phyloP scores from a whole-genome alignment of 2,329 filamentous ascomycete species.

The Calonectria montana region DNA sequence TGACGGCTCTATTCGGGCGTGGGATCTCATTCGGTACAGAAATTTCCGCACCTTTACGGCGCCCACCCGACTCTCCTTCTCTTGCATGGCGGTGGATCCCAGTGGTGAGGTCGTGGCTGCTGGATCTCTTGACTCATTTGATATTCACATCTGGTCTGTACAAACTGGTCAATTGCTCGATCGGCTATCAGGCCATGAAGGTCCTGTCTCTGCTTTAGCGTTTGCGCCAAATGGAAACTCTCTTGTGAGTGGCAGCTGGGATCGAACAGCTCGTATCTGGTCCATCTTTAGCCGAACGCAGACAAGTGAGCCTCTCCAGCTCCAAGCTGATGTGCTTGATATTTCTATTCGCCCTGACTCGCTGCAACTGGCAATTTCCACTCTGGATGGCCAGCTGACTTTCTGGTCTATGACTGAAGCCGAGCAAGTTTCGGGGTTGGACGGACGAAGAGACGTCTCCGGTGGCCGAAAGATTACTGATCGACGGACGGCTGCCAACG shows the following conservation, averaged over 20 bases:
- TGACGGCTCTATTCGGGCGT: slow-evolving; percentile 93
- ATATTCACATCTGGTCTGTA: slow-evolving; percentile 98
- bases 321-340: slow-evolving; percentile 90
- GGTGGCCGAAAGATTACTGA: slow-evolving; percentile 91
- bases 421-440: slow-evolving; percentile 85
- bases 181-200: slow-evolving; percentile 90
- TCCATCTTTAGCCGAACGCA: slow-evolving; percentile 94
- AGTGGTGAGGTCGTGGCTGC: slow-evolving; percentile 97
- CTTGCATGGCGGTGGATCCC: slow-evolving; percentile 94
- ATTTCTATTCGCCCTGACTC: slow-evolving; percentile 92
- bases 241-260: slow-evolving; percentile 94
- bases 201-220: slow-evolving; percentile 86
- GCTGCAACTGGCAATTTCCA: slow-evolving; percentile 89
- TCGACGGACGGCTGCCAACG: slow-evolving; percentile 90
- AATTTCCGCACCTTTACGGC: slow-evolving; percentile 99
- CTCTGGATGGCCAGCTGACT: slow-evolving; percentile 90
- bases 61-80: slow-evolving; percentile 90
- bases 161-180: slow-evolving; percentile 97
- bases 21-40: slow-evolving; percentile 95
- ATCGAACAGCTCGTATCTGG: slow-evolving; percentile 95
- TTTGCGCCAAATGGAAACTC: slow-evolving; percentile 89
- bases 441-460: slow-evolving; percentile 91
- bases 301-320: slow-evolving; percentile 91
- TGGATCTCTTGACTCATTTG: slow-evolving; percentile 94
- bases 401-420: slow-evolving; percentile 96